Evolutionary conservation across 2,329 filamentous ascomycete species (phyloP).

Genomic region (Cryphonectria radicalis): DNA sequence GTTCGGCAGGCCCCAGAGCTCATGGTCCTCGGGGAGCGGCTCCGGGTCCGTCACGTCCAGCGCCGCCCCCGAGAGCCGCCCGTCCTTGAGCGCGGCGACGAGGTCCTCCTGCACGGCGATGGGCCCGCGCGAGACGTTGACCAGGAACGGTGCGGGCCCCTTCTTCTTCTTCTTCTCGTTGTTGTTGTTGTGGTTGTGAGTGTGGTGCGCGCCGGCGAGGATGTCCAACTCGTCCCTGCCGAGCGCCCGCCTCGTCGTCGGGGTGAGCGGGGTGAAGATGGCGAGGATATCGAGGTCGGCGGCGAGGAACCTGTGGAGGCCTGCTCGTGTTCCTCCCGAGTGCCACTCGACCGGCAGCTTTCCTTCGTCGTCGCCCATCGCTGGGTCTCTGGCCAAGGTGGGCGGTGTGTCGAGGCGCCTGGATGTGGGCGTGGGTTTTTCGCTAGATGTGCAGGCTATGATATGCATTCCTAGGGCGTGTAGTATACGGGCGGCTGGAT

Average conservation of each 20-base stretch:
- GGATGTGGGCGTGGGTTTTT: neutral
- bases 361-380: slow-evolving; percentile 17
- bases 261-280: slow-evolving; percentile 18
- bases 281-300: slow-evolving; percentile 14
- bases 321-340: slow-evolving; percentile 4
- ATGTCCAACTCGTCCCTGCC: slow-evolving; percentile 16
- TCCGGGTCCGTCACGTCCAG: slow-evolving; percentile 19
- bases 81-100: slow-evolving; percentile 22
- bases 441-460: slow-evolving; percentile 13
- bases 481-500: slow-evolving; percentile 11
- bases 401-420: neutral
- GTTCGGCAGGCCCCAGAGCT: slow-evolving; percentile 17
- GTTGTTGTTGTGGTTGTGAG: neutral
- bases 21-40: slow-evolving; percentile 18
- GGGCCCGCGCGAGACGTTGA: slow-evolving; percentile 16
- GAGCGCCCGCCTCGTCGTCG: neutral
- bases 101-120: slow-evolving; percentile 18
- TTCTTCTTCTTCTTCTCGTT: no score
- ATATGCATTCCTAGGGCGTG: slow-evolving; percentile 20
- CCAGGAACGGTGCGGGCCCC: slow-evolving; percentile 7
- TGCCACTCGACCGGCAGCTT: slow-evolving; percentile 18
- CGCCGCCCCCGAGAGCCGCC: slow-evolving; percentile 14
- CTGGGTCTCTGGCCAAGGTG: neutral
- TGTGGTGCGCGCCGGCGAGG: neutral
- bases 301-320: slow-evolving; percentile 15